Conservation (phyloP, 106 monocot species). For the Platanthera zijinensis region DNA sequence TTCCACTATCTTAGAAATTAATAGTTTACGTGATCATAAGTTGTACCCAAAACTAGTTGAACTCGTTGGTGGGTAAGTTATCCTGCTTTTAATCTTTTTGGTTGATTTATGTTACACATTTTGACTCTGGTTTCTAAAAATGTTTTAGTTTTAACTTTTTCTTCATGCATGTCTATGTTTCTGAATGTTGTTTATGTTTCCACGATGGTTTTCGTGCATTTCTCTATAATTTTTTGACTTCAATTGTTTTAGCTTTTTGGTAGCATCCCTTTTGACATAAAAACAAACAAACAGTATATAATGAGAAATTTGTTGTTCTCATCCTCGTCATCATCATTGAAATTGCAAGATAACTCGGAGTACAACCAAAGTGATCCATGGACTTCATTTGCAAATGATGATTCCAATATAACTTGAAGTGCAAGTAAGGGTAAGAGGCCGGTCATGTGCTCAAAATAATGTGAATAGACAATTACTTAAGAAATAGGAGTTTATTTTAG, state of each 20-base stretch:
- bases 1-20: conserved; percentile 88
- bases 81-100: background rate
- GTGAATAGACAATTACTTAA: too few species aligned
- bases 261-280: background rate
- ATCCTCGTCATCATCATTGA: too few species aligned
- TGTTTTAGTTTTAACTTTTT: background rate
- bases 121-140: background rate
- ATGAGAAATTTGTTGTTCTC: background rate
- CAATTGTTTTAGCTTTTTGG: background rate
- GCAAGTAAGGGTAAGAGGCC: too few species aligned
- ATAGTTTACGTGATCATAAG: conserved; percentile 65
- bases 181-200: background rate
- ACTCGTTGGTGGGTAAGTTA: conserved; percentile 75
- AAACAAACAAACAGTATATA: background rate
- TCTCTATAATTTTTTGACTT: background rate
- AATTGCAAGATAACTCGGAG: too few species aligned
- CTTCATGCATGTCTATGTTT: background rate
- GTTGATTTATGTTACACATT: background rate
- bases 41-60: conserved; percentile 61
- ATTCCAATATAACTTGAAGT: too few species aligned
- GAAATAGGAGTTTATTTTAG: too few species aligned
- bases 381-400: too few species aligned
- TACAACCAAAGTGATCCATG: too few species aligned
- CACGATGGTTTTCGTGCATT: background rate
- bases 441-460: too few species aligned